Evolutionary conservation across 2,329 filamentous ascomycete species (phyloP), one percentile per base, ranked within the genome.

Genomic region (Clathrospora elynae): DNA sequence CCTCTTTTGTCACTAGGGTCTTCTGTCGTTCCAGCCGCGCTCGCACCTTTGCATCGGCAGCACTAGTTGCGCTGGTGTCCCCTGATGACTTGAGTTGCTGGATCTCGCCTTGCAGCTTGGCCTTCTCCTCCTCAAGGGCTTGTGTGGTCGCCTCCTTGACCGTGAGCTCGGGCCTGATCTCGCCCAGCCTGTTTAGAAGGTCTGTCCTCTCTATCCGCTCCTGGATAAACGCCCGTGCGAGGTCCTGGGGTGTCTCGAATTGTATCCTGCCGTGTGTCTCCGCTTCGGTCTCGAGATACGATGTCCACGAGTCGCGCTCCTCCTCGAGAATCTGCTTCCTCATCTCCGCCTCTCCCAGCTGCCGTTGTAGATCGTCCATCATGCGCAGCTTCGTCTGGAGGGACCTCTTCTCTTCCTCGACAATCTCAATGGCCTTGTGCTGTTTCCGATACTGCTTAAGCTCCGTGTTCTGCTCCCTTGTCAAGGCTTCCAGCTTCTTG

Each of bases 391-490:
- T 89, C 20, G 85, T 83, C 67, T 93, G 86, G 14, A 99, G 73
- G 0, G 84, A 82, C 49, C 88, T 80, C 75, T 97, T 97, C 74
- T 99, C 90, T 68, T 99, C 93, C 66, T 99, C 90, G 0, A 97
- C 87, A 2, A 99, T 82, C 62, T 96, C 89, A 1, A 96, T 85
- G n/a, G 88, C 89, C 71, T 88, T 92, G 67, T 90, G 85, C 3
- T 86, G 74, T 55, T 90, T 87, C 10, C 90, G 85, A 24, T 95
- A 78, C 55, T 90, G 86, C 57, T 87, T 89, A 23, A 99, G 73
- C 66, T 99, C 92, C 0, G 79, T 71, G 10, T 83, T 76, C 62
- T 96, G 88, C 35, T 95, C 89, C 16, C 88, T 80, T 51, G 90
- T 96, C 23, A 83, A 82, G 1, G 82, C 79, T 67, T 99, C 93